phyloP scores from a whole-genome alignment of 495 filamentous ascomycete genomes.

The Xylaria acuta region DNA sequence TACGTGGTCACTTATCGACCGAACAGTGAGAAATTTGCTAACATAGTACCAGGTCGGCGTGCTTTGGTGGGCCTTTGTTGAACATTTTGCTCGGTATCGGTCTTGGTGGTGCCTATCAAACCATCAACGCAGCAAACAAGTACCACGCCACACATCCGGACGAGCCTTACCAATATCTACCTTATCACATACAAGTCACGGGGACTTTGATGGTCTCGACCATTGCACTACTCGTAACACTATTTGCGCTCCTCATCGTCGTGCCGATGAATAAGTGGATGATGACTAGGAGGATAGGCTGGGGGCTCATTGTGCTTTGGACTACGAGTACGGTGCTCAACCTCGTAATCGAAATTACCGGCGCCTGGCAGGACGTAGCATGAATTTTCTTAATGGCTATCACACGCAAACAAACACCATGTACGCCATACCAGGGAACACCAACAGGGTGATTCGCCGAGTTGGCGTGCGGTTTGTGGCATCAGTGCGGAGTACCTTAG shows the following conservation, averaged over 20 bases:
- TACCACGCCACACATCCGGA: conserved; percentile 64
- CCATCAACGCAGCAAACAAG: conserved; percentile 62
- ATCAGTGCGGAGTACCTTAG: conserved; percentile 4
- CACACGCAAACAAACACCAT: conserved; percentile 14
- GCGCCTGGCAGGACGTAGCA: conserved; percentile 52
- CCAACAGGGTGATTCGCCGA: conserved; percentile 4
- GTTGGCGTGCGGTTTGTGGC: conserved; percentile 9
- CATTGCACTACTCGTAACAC: conserved; percentile 77
- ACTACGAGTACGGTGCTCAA: conserved; percentile 81
- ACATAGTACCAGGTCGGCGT: conserved; percentile 65
- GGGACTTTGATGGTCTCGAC: conserved; percentile 84
- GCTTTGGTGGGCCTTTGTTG: conserved; percentile 96
- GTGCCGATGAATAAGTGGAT: conserved; percentile 90
- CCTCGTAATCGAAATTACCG: conserved; percentile 79
- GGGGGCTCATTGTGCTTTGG: conserved; percentile 84
- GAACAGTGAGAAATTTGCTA: conserved; percentile 28
- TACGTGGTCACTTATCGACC: conserved; percentile 40
- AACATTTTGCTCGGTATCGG: conserved; percentile 97
- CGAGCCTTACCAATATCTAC: conserved; percentile 55
- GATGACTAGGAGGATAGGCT: conserved; percentile 86
- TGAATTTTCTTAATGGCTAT: conserved; percentile 19
- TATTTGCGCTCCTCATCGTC: conserved; percentile 76
- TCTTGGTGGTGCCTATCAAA: conserved; percentile 85
- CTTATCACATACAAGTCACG: conserved; percentile 82
- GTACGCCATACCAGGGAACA: not conserved